These are phyloP conservation scores for Saccharomycopsis capsularis DNA, from an alignment of 805 yeast species.

Conservation along the genomic window DNA sequence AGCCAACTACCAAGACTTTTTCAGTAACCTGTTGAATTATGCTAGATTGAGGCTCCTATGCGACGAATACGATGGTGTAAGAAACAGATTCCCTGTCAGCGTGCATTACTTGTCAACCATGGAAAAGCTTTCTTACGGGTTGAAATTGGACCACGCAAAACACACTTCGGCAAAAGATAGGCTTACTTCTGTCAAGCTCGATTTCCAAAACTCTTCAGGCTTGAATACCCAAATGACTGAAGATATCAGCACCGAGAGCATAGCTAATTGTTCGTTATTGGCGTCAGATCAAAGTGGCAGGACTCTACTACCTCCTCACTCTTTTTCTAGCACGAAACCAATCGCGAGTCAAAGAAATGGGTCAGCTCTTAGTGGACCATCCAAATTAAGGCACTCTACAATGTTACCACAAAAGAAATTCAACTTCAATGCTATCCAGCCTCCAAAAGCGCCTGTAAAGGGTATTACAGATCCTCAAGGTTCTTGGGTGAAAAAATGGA, in stretches of 20 bases:
- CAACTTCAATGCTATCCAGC: slow-evolving; percentile 31
- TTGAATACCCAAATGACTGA: no score
- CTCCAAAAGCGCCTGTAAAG: slow-evolving; percentile 32
- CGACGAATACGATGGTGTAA: slow-evolving; percentile 1
- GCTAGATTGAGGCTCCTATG: slow-evolving; percentile 7
- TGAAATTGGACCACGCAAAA: slow-evolving; percentile 8
- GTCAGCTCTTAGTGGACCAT: no score
- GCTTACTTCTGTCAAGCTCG: neutral
- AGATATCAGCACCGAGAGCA: neutral
- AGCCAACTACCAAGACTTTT: slow-evolving; percentile 23
- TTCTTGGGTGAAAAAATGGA: slow-evolving; percentile 58
- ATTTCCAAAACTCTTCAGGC: neutral
- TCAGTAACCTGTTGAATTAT: slow-evolving; percentile 20
- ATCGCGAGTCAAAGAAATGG: neutral
- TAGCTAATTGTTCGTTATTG: neutral
- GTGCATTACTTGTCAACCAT: slow-evolving; percentile 30
- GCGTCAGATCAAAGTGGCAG: neutral
- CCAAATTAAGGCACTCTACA: neutral
- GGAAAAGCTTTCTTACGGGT: slow-evolving; percentile 27
- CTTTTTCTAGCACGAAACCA: neutral
- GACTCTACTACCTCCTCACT: neutral
- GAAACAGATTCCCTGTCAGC: slow-evolving; percentile 26
- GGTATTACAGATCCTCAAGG: slow-evolving; percentile 55
- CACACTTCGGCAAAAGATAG: neutral
- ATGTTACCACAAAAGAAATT: slow-evolving; percentile 4